Base-by-base conservation (phyloP, 805 yeast species). In the Zygosaccharomyces lentus region DNA sequence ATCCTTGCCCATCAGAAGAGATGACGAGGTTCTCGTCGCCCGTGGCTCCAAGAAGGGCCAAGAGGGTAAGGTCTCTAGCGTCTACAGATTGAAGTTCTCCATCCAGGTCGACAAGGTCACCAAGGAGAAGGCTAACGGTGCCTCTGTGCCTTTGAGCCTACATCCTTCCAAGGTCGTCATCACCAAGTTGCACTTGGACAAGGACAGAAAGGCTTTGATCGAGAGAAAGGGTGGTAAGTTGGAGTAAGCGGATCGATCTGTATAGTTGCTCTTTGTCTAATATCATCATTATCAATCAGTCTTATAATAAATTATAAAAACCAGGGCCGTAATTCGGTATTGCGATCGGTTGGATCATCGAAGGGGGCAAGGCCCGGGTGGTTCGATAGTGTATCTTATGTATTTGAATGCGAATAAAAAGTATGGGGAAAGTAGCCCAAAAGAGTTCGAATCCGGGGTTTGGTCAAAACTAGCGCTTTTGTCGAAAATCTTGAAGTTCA, bases 21-120 rank as follows among this genome's bases (percentile, higher is more conserved):
- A 90, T 66, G 99, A 93, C 74, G 88, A 86, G 76, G 96, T 93
- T 66, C 75, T 80, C 66, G 93, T 93, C 70, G 91, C 85, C 73
- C 91, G 99, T 79, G 99, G 99, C 72, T 87, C 98, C 70, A 87
- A 87, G 86, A 93, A 93, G 82, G 99, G 98, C 74, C 89, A 91
- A 67, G 99, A 91, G 81, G 99, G 99, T 77, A 87, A 89, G 78
- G 81, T 93, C 74, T 78, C 93, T 63, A 85, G 96, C 60, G 98
- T 91, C 65, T 93, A 93, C 96, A 91, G 99, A 86, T 86, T 93
- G 78, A 93, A 93, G 77, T 93, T 79, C 72, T 82, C 96, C 66
- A 81, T 93, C 64, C 98, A 91, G 78, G 84, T 93, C 67, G 98
- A 90, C 80, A 91, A 91, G 81, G 80, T 93, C 73, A 82, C 91